Percentiles rank a stretch among this genome's conserved stretches.
phyloP scores from a whole-genome alignment of 306 rosid species.

The Vigna nakashimae region DNA sequence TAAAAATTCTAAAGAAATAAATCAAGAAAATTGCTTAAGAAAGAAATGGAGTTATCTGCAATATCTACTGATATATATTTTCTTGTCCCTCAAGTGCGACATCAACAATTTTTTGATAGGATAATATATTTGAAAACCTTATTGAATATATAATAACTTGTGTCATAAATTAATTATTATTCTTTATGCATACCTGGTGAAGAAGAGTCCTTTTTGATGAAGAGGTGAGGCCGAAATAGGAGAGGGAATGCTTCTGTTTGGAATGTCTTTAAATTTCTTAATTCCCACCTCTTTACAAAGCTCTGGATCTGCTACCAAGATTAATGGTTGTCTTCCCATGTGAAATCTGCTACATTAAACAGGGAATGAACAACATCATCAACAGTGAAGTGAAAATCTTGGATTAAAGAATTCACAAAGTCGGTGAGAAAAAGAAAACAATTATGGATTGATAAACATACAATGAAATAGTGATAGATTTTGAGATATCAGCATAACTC shows the following conservation, averaged over 20 bases:
- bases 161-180: not conserved
- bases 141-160: not conserved
- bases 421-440: not conserved
- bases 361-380: not conserved
- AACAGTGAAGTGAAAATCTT: conserved; percentile 1
- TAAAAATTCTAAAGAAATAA: conserved; percentile 17
- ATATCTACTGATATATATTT: no score
- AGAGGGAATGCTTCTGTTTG: conserved; percentile 93
- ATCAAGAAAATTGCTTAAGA: not conserved
- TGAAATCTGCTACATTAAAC: conserved; percentile 72
- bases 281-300: conserved; percentile 94
- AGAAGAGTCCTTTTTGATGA: conserved; percentile 94
- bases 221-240: conserved; percentile 92
- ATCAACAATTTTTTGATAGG: no score
- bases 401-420: not conserved
- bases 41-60: no score
- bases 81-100: no score
- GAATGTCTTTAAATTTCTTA: conserved; percentile 80
- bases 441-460: not conserved
- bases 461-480: no score
- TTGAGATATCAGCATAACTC: no score
- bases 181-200: conserved; percentile 65
- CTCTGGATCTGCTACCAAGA: conserved; percentile 86
- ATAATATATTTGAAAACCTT: not conserved
- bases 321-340: conserved; percentile 90